Evolutionary conservation across 176 grass and related monocot genomes (phyloP), one percentile per base, ranked within the genome.

Genomic region (Cenchrus purpureus): DNA sequence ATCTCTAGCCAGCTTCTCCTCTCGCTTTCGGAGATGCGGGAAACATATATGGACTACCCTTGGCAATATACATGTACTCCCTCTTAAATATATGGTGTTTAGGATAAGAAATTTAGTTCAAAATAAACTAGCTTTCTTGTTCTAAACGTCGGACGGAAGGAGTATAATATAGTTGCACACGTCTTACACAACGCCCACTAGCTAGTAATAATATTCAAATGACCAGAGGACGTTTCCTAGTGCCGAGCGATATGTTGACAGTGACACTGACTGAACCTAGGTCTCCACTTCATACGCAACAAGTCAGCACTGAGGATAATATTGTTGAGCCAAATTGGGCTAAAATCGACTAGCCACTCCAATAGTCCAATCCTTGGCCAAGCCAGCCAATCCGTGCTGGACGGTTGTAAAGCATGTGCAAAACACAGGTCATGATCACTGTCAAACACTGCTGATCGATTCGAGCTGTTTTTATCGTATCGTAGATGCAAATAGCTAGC

Each of bases 401-500:
- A 17, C 37, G 14, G 14, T 74, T 34, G 22, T 32, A 32, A 73
- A 73, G 22, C 73, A 56, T 75, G 73, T 56, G 73, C 73, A 34
- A 32, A 75, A 37, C 50, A 55, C 4, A 75, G 28, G 55, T 11
- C 72, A 55, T 66, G 28, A 20, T 53, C 3, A 13, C 49, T 37
- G 31, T 55, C 67, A 49, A 73, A 44, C 48, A 20, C 68, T 22
- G 2, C 34, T 69, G 57, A 86, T 58, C 55, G 83, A 93, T 1
- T 86, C 76, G 9, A 55, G 19, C 29, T 75, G 5, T 54, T 32
- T 73, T 17, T 34, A 56, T 76, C 16, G 31, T 76, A 37, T 12
- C 15, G 20, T 20, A 76, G 31, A 37, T 57, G 52, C 51, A 57
- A 20, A 76, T 5, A 71, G 17, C 89, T 76, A 89, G 52, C 77